Evolutionary conservation across 139 green algal genomes (phyloP).

Genomic region (Volvox reticuliferus): DNA sequence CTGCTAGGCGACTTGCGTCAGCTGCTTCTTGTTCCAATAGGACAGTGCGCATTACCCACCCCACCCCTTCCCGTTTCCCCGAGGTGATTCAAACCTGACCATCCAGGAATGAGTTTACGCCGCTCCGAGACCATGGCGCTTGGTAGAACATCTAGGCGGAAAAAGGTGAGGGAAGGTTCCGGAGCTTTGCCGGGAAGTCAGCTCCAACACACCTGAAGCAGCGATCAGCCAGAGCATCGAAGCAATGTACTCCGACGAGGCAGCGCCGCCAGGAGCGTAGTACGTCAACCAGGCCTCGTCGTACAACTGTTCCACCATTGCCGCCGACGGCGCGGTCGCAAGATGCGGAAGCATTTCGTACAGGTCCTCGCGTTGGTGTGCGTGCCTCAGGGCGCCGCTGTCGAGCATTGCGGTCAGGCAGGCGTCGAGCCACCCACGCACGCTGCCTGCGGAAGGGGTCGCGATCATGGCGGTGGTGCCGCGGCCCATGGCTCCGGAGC

Average conservation of each 20-base stretch:
- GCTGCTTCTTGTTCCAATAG: too few relatives aligned
- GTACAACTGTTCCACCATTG: not conserved
- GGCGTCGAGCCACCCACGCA: constrained; percentile 23
- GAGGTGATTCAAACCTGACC: too few relatives aligned
- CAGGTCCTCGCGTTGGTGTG: constrained; percentile 19
- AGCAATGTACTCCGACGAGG: not conserved
- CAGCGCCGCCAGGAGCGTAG: not conserved
- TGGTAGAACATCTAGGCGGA: too few relatives aligned
- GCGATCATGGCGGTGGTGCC: not conserved
- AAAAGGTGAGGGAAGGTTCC: too few relatives aligned
- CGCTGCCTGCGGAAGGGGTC: not conserved
- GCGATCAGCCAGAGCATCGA: not conserved
- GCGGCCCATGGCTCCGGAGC: not conserved
- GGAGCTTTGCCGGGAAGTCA: too few relatives aligned
- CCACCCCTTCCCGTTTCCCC: too few relatives aligned
- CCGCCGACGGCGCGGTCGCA: constrained; percentile 14
- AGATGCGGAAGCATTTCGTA: constrained; percentile 26
- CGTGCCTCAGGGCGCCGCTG: not conserved
- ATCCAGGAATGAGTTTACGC: too few relatives aligned
- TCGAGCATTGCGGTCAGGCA: constrained; percentile 16
- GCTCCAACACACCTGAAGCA: not conserved
- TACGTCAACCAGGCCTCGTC: not conserved
- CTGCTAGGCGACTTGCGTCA: too few relatives aligned
- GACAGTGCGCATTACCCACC: too few relatives aligned
- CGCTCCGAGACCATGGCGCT: too few relatives aligned